Evolutionary conservation across 768 basidiomycete species (phyloP).

Genomic region (Leccinum variicolor): DNA sequence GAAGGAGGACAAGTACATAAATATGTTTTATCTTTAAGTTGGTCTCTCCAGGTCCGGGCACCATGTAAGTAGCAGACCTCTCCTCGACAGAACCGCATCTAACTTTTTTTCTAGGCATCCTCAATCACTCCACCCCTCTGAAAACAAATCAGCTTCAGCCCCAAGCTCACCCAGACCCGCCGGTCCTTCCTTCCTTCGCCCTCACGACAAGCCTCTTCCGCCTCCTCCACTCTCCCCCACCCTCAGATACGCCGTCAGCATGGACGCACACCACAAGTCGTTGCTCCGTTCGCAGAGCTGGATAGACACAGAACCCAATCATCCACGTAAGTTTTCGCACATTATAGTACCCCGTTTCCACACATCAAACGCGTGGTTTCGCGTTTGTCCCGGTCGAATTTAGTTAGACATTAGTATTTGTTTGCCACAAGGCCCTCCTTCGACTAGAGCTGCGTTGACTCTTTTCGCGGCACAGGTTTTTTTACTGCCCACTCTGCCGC

Average conservation of each 20-base stretch:
- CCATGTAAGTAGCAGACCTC: conserved; percentile 22
- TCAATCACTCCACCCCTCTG: conserved; percentile 19
- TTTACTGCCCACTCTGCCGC: conserved; percentile 28
- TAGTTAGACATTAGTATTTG: conserved; percentile 10
- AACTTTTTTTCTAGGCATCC: conserved; percentile 15
- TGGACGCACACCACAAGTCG: conserved; percentile 24
- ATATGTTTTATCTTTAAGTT: conserved; percentile 9
- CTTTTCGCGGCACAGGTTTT: conserved; percentile 26
- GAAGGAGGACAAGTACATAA: conserved; percentile 17
- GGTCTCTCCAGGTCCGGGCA: not conserved
- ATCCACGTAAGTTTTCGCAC: conserved; percentile 25
- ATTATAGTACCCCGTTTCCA: conserved; percentile 16
- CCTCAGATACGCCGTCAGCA: conserved; percentile 21
- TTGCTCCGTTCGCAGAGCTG: conserved; percentile 22
- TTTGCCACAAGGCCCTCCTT: conserved; percentile 19
- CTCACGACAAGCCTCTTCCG: conserved; percentile 39
- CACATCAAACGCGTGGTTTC: conserved; percentile 8
- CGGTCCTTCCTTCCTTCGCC: conserved; percentile 8
- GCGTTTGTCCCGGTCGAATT: conserved; percentile 2
- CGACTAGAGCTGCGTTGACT: conserved; percentile 17
- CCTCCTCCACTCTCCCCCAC: conserved; percentile 33
- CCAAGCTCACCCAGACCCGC: conserved; percentile 22
- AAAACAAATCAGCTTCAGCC: conserved; percentile 24
- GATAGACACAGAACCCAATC: conserved; percentile 17
- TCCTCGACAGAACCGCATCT: not conserved